Evolutionary conservation across 495 filamentous ascomycete species (phyloP).

Genomic region (Tuber melanosporum): DNA sequence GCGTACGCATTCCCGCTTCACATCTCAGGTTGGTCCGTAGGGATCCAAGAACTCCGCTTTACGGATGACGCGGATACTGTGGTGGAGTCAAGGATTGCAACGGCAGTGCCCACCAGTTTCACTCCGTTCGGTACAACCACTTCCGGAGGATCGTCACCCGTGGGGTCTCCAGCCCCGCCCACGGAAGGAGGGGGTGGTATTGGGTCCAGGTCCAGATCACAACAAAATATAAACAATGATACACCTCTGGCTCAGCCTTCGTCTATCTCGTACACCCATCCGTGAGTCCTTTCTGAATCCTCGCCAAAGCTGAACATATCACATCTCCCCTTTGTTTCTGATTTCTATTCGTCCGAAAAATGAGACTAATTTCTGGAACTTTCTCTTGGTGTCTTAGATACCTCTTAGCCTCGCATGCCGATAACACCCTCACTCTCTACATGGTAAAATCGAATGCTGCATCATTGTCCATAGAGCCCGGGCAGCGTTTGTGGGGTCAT

Average conservation of each 20-base stretch:
- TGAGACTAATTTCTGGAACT: slow-evolving; percentile 55
- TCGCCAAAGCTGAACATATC: slow-evolving; percentile 28
- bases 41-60: slow-evolving; percentile 79
- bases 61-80: slow-evolving; percentile 37
- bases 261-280: slow-evolving; percentile 39
- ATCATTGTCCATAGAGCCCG: slow-evolving; percentile 62
- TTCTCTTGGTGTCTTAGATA: slow-evolving; percentile 89
- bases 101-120: slow-evolving; percentile 49
- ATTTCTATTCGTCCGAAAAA: slow-evolving; percentile 21
- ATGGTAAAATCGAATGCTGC: slow-evolving; percentile 68
- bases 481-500: slow-evolving; percentile 83
- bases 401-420: slow-evolving; percentile 75
- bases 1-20: slow-evolving; percentile 72
- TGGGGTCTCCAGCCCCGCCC: slow-evolving; percentile 20
- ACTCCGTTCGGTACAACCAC: slow-evolving; percentile 43
- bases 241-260: slow-evolving; percentile 40
- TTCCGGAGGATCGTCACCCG: slow-evolving; percentile 17
- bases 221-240: slow-evolving; percentile 14
- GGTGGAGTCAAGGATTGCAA: slow-evolving; percentile 46
- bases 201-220: slow-evolving; percentile 31
- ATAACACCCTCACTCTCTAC: slow-evolving; percentile 87
- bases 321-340: not conserved
- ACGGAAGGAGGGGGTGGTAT: slow-evolving; percentile 10
- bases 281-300: slow-evolving; percentile 35
- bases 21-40: slow-evolving; percentile 73